These are phyloP conservation scores for Tirmania nivea DNA, from an alignment of 495 filamentous ascomycete species.

Conservation along the genomic window DNA sequence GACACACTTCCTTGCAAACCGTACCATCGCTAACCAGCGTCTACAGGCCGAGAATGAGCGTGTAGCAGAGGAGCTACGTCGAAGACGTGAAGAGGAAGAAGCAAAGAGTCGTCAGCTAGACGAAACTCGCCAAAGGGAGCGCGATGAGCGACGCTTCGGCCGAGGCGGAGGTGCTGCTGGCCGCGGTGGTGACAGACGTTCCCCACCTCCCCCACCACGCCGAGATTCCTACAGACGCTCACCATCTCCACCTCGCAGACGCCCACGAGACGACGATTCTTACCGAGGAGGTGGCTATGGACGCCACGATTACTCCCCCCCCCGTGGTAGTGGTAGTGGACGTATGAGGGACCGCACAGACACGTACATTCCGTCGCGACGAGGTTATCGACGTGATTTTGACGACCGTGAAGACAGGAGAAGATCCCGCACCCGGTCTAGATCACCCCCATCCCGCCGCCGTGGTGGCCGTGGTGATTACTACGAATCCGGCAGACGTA, in stretches of 20 bases:
- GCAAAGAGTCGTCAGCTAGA: conserved; percentile 38
- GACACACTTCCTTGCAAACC: background rate
- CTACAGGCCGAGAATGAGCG: conserved; percentile 60
- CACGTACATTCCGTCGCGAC: conserved; percentile 28
- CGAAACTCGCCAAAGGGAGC: conserved; percentile 48
- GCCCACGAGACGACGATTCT: conserved; percentile 23
- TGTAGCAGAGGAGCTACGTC: conserved; percentile 39
- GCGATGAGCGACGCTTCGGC: conserved; percentile 43
- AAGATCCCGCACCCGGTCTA: conserved; percentile 2
- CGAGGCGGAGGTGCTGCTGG: conserved; percentile 30
- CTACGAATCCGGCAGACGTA: background rate
- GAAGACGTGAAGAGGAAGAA: conserved; percentile 36
- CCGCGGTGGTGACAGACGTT: conserved; percentile 14
- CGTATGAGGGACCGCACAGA: conserved; percentile 25
- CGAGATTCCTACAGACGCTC: conserved; percentile 26
- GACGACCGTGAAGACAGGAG: conserved; percentile 22
- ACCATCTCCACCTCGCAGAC: conserved; percentile 39
- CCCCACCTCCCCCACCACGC: conserved; percentile 25
- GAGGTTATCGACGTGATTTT: conserved; percentile 21
- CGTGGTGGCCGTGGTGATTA: background rate
- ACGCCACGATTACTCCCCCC: conserved; percentile 9
- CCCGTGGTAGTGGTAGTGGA: conserved; percentile 23
- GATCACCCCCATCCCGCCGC: background rate
- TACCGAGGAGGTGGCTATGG: conserved; percentile 27
- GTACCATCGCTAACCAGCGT: background rate